phyloP scores from a whole-genome alignment of 2,329 filamentous ascomycete genomes.

The Teratosphaeria zuluensis region DNA sequence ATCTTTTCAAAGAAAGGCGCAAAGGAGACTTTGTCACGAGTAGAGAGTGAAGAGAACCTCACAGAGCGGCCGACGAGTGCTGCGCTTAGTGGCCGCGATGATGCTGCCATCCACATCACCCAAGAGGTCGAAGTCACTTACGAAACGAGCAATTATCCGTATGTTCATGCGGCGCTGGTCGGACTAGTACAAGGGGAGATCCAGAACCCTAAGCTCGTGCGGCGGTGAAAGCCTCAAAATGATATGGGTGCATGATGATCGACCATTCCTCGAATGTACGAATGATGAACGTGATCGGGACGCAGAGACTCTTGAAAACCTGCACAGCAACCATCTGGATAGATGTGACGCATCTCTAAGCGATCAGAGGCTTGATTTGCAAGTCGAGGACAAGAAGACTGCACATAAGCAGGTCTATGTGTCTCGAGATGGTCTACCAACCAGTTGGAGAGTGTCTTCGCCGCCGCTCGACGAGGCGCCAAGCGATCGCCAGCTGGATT shows the following conservation, averaged over 20 bases:
- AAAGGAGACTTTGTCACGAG: conserved; percentile 4
- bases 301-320: background rate
- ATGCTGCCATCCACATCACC: conserved; percentile 7
- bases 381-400: background rate
- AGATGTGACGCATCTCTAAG: background rate
- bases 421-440: background rate
- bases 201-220: conserved; percentile 10
- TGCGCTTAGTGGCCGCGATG: background rate
- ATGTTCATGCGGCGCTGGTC: conserved; percentile 22
- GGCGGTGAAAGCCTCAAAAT: background rate
- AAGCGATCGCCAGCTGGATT: background rate
- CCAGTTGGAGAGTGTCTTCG: background rate
- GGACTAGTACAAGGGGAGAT: conserved; percentile 18
- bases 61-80: conserved; percentile 4
- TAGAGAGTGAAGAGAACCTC: conserved; percentile 9
- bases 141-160: conserved; percentile 11
- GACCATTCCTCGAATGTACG: background rate
- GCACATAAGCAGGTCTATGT: background rate
- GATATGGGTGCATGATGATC: background rate
- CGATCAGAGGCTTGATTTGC: background rate
- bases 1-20: conserved; percentile 4
- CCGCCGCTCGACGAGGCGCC: background rate
- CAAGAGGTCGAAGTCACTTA: conserved; percentile 15
- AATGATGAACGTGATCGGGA: background rate
- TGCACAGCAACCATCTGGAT: background rate